phyloP scores from a whole-genome alignment of 1,284 basidiomycete species.

The Singerocomus rubriflavus region DNA sequence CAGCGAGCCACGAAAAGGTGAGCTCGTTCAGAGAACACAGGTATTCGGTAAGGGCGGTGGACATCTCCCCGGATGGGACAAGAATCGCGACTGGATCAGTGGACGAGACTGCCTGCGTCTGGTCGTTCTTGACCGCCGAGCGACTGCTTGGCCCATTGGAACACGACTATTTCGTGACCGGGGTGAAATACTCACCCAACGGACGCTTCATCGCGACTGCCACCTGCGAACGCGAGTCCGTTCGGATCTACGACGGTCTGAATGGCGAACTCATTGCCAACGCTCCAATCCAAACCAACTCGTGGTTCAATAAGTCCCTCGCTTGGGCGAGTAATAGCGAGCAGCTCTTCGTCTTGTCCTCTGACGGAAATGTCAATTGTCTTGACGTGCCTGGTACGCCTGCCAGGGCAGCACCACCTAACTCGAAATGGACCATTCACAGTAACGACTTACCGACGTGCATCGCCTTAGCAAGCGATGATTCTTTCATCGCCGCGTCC shows the following conservation, averaged over 20 bases:
- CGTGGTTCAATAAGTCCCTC: conserved; percentile 4
- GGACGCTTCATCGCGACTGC: conserved; percentile 10
- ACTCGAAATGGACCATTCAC: conserved; percentile 3
- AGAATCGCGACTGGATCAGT: conserved; percentile 8
- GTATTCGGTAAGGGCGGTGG: neutral
- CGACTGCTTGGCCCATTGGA: neutral
- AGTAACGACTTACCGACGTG: neutral
- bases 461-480: conserved; percentile 6
- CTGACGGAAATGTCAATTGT: neutral
- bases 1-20: neutral
- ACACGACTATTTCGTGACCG: neutral
- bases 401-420: neutral
- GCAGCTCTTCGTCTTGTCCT: conserved; percentile 4
- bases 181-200: conserved; percentile 14
- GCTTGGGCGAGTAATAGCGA: conserved; percentile 8
- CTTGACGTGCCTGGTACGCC: conserved; percentile 8
- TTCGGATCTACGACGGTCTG: conserved; percentile 4
- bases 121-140: neutral
- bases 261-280: neutral
- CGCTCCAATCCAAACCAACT: conserved; percentile 1
- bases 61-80: conserved; percentile 10
- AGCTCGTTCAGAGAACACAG: neutral
- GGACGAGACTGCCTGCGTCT: conserved; percentile 8
- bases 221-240: neutral
- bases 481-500: conserved; percentile 5